Conservation (phyloP, 2,329 filamentous ascomycete genomes). For the Zymoseptoria pseudotritici region DNA sequence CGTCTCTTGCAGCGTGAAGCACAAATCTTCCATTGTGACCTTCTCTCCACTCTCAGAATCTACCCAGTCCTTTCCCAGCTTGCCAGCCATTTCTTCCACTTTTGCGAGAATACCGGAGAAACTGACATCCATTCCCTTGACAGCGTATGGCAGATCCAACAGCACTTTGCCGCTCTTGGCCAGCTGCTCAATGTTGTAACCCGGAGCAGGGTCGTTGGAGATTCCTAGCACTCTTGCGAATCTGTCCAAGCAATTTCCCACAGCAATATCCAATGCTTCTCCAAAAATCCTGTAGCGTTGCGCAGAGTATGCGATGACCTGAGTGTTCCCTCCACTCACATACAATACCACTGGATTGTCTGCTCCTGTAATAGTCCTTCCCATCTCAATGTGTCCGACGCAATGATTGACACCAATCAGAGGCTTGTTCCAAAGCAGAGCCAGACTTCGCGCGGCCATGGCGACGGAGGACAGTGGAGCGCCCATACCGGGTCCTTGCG, state of each 20-base stretch:
- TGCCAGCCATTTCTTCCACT: slow-evolving; percentile 70
- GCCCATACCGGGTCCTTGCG: slow-evolving; percentile 92
- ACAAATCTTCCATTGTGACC: slow-evolving; percentile 76
- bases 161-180: slow-evolving; percentile 66
- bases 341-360: slow-evolving; percentile 91
- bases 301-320: slow-evolving; percentile 94
- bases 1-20: slow-evolving; percentile 92
- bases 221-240: slow-evolving; percentile 89
- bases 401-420: slow-evolving; percentile 96
- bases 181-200: slow-evolving; percentile 96
- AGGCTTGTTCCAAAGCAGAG: slow-evolving; percentile 78
- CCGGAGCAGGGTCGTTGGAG: slow-evolving; percentile 90
- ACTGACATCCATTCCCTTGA: slow-evolving; percentile 98
- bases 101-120: slow-evolving; percentile 86
- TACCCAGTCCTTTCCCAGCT: slow-evolving; percentile 44
- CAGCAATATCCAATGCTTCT: slow-evolving; percentile 93
- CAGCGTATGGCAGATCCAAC: slow-evolving; percentile 85
- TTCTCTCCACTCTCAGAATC: slow-evolving; percentile 46
- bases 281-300: slow-evolving; percentile 96
- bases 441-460: slow-evolving; percentile 72
- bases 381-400: slow-evolving; percentile 98
- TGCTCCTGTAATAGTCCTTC: slow-evolving; percentile 82
- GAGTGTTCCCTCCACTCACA: slow-evolving; percentile 91
- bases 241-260: slow-evolving; percentile 93
- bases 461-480: slow-evolving; percentile 83